Base-by-base conservation (phyloP, 768 basidiomycete genomes). In the Epithele typhae region DNA sequence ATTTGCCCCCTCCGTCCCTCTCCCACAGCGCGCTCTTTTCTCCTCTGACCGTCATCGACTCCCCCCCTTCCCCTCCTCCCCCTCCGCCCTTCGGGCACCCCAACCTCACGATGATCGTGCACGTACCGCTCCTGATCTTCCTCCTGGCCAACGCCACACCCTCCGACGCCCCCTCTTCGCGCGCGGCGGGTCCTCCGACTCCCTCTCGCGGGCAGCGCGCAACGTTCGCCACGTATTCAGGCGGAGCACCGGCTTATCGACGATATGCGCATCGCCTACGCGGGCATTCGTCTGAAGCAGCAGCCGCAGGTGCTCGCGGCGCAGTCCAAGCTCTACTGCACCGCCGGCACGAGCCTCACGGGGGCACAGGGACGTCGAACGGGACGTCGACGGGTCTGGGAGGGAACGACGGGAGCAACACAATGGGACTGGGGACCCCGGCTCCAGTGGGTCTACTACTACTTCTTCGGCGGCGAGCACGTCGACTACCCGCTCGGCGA, bases 261-360 rank as follows among this genome's bases (percentile, higher is more conserved):
- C 45, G 87, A 90, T 62, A 71, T 90, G 46, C 82, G 85, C 23
- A 58, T 81, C 25, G 82, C 82, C 11, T 79, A 89, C 57, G 66
- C 73, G 18, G 71, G 74, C 19, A 65, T 83, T 21, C 68, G 82
- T 10, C 65, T 73, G 24, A 48, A 51, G 32, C 45, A 51, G 48
- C 30, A 44, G 34, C 44, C 42, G 12, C 46, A 35, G 40, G 46
- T 36, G 17, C 34, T 39, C 25, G 25, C 9, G 36, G 46, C 39
- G 52, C 46, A 25, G 25, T 21, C 37, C 43, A 59, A 59, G 41
- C 32, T 52, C 18, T 59, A 51, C 38, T 60, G 62, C 41, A 47
- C 47, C 32, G 42, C 42, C n/a, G 46, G 43, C 25, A 42, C 46
- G 15, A 45, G 51, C 10, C 25, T 47, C 25, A 38, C 38, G 9